phyloP scores from a whole-genome alignment of 306 rosid genomes.

The Cyclanthera cordifolia region DNA sequence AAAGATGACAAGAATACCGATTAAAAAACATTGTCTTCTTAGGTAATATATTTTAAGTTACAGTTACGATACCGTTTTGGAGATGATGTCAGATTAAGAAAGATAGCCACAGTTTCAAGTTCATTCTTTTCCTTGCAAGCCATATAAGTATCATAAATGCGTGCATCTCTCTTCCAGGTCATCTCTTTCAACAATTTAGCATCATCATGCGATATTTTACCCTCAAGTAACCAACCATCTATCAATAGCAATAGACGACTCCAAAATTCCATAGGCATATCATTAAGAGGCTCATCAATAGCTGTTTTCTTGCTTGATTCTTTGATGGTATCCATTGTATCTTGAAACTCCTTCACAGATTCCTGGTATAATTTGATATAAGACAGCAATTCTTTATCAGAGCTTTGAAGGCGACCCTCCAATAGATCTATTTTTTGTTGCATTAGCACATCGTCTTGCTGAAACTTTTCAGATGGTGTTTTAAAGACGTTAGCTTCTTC shows the following conservation, averaged over 20 bases:
- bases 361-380: constrained; percentile 74
- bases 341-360: constrained; percentile 75
- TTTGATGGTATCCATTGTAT: constrained; percentile 46
- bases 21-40: constrained; percentile 18
- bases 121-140: constrained; percentile 52
- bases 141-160: constrained; percentile 45
- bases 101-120: constrained; percentile 47
- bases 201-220: constrained; percentile 55
- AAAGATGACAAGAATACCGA: constrained; percentile 31
- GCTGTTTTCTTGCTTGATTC: constrained; percentile 65
- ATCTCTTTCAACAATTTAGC: constrained; percentile 63
- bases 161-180: constrained; percentile 68
- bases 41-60: not conserved
- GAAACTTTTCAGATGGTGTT: constrained; percentile 66
- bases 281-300: constrained; percentile 55
- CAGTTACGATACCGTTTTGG: constrained; percentile 43
- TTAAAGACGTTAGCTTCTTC: constrained; percentile 55
- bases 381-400: constrained; percentile 73
- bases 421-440: constrained; percentile 58
- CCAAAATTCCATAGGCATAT: constrained; percentile 95
- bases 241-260: constrained; percentile 63
- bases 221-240: constrained; percentile 89
- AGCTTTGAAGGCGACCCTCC: constrained; percentile 70
- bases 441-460: constrained; percentile 50
- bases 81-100: constrained; percentile 53